Evolutionary conservation across 148 eudicot species (phyloP).

Genomic region (Fagopyrum homotropicum): DNA sequence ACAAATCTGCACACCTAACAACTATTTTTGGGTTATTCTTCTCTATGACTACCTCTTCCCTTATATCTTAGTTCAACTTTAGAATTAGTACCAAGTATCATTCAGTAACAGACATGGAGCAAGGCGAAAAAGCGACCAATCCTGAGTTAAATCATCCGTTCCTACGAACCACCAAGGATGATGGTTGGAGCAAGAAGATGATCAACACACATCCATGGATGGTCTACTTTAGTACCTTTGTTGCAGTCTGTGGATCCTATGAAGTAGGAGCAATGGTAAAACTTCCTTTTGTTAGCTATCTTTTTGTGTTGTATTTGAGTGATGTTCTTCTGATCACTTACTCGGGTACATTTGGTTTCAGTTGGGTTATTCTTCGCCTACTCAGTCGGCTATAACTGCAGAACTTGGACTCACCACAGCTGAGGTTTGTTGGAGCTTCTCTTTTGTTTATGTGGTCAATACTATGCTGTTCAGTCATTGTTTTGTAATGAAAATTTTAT

Average conservation of each 20-base stretch:
- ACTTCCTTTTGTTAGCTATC: neutral
- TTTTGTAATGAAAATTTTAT: too few relatives aligned
- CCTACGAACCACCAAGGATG: neutral
- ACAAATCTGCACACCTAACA: too few relatives aligned
- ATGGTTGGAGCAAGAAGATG: neutral
- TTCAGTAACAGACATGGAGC: neutral
- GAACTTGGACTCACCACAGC: slow-evolving; percentile 51
- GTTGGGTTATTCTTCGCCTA: slow-evolving; percentile 65
- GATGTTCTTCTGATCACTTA: neutral
- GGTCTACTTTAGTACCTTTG: slow-evolving; percentile 2
- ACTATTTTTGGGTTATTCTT: neutral
- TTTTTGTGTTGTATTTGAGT: neutral
- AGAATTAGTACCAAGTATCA: neutral
- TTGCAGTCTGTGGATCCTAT: slow-evolving; percentile 5
- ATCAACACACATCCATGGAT: neutral
- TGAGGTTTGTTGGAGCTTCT: slow-evolving; percentile 27
- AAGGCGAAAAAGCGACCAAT: neutral
- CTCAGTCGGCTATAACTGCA: slow-evolving; percentile 39
- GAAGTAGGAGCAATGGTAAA: slow-evolving; percentile 5
- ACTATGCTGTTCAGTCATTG: too few relatives aligned
- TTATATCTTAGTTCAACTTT: neutral
- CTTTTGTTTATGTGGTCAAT: too few relatives aligned
- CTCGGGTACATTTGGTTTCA: slow-evolving; percentile 16
- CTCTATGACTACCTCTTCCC: neutral
- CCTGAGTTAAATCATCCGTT: neutral